These are phyloP conservation scores for Entophlyctis luteolus DNA, from an alignment of 192 early-diverging fungal species.

Conservation along the genomic window DNA sequence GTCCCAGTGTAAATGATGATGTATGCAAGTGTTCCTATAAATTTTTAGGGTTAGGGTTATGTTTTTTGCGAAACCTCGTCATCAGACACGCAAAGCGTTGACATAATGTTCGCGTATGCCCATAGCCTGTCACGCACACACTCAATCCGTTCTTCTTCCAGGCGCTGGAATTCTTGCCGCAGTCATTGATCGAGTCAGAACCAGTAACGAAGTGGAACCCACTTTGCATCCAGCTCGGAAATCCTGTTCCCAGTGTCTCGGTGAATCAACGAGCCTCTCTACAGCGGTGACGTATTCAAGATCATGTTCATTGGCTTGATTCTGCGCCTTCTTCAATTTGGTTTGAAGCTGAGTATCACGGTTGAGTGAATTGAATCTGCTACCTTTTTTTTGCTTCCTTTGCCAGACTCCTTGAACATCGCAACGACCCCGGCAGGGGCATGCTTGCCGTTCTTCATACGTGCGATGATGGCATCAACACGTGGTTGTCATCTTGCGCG, in stretches of 20 bases:
- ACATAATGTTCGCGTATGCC: conserved; percentile 54
- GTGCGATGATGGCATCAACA: conserved; percentile 40
- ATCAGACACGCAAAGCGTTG: conserved; percentile 51
- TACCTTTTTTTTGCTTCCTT: too few species aligned
- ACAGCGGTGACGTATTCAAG: conserved; percentile 42
- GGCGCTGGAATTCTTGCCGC: conserved; percentile 50
- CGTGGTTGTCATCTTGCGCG: conserved; percentile 46
- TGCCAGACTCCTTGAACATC: conserved; percentile 49
- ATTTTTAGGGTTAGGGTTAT: not conserved
- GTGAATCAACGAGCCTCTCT: conserved; percentile 44
- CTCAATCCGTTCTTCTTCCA: conserved; percentile 53
- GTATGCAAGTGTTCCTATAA: conserved; percentile 38
- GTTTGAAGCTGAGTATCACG: conserved; percentile 5
- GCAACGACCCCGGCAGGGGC: conserved; percentile 41
- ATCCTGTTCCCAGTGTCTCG: conserved; percentile 45
- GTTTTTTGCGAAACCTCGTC: conserved; percentile 36
- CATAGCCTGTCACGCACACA: conserved; percentile 47
- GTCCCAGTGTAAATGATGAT: conserved; percentile 41
- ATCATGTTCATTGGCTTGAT: conserved; percentile 42
- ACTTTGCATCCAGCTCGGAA: conserved; percentile 38
- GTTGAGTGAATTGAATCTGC: conserved; percentile 44
- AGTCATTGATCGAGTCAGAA: too few species aligned
- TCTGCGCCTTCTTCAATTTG: conserved; percentile 33
- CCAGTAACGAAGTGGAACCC: too few species aligned
- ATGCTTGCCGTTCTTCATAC: conserved; percentile 51